phyloP scores from a whole-genome alignment of 2,329 filamentous ascomycete species.

The Stachybotrys chartarum region DNA sequence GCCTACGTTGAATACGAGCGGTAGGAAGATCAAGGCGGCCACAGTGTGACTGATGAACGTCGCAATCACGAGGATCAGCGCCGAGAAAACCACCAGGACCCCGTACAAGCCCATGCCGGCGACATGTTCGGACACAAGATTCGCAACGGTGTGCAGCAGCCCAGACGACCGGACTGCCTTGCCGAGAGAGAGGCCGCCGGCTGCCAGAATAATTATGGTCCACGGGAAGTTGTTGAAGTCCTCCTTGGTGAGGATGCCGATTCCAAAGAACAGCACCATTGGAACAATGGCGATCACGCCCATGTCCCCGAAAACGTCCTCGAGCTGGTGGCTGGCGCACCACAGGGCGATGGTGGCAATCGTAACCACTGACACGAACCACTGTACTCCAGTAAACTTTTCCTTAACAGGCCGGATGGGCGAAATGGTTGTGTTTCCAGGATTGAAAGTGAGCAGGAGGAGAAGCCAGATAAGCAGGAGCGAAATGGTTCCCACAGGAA shows the following conservation, averaged over 20 bases:
- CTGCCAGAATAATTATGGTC: constrained; percentile 98
- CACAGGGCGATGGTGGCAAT: constrained; percentile 80
- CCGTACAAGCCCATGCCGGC: constrained; percentile 76
- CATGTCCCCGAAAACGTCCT: constrained; percentile 91
- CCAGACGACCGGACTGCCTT: constrained; percentile 93
- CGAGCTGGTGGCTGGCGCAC: constrained; percentile 87
- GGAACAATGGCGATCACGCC: constrained; percentile 96
- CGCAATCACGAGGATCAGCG: constrained; percentile 81
- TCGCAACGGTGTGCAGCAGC: constrained; percentile 80
- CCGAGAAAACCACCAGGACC: constrained; percentile 78
- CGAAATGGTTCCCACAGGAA: constrained; percentile 86
- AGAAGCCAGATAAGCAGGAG: constrained; percentile 85
- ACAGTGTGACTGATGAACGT: constrained; percentile 98
- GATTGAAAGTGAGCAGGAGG: constrained; percentile 77
- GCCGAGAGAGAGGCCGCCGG: constrained; percentile 84
- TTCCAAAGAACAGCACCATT: constrained; percentile 92
- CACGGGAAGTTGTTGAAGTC: constrained; percentile 99
- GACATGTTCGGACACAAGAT: constrained; percentile 65
- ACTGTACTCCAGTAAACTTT: constrained; percentile 80
- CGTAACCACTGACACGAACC: constrained; percentile 83
- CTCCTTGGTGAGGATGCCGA: constrained; percentile 93
- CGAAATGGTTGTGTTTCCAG: constrained; percentile 78
- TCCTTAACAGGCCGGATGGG: constrained; percentile 88
- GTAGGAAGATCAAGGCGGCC: constrained; percentile 88
- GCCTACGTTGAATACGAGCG: constrained; percentile 82